Percentiles rank a stretch among this genome's conserved stretches.
phyloP scores from a whole-genome alignment of 768 basidiomycete genomes.

The Boletellus ananiceps region DNA sequence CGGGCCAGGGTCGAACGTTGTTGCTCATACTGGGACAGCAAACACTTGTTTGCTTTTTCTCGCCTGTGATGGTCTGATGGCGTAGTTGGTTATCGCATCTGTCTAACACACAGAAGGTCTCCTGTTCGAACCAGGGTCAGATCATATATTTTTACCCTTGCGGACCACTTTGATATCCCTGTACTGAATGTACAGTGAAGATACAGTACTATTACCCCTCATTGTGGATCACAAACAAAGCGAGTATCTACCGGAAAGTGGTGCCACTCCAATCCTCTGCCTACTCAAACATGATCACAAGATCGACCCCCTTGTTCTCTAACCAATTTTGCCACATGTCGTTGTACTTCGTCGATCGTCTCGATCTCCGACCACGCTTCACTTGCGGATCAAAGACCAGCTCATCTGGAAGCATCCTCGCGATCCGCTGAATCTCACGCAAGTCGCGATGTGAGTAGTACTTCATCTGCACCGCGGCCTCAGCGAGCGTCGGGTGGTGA shows the following conservation, averaged over 20 bases:
- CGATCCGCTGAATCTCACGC: conserved; percentile 39
- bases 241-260: no score
- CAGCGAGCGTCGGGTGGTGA: conserved; percentile 30
- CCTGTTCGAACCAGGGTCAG: conserved; percentile 22
- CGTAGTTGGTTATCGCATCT: conserved; percentile 83
- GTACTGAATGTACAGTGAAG: no score
- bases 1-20: no score
- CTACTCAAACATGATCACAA: conserved; percentile 34
- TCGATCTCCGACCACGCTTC: conserved; percentile 1
- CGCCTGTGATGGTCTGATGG: conserved; percentile 40
- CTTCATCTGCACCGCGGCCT: conserved; percentile 33
- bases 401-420: conserved; percentile 36
- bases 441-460: conserved; percentile 37
- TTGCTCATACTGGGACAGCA: no score
- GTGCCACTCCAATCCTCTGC: no score
- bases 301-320: conserved; percentile 30
- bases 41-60: no score
- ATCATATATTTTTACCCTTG: conserved; percentile 4
- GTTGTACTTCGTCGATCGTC: conserved; percentile 28
- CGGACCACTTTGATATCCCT: no score
- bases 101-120: conserved; percentile 60
- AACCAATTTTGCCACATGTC: conserved; percentile 40
- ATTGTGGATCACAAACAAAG: neutral
- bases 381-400: conserved; percentile 27
- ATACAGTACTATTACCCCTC: neutral